These are phyloP conservation scores for Echites panduratus DNA, from an alignment of 257 asterid species.

Conservation along the genomic window DNA sequence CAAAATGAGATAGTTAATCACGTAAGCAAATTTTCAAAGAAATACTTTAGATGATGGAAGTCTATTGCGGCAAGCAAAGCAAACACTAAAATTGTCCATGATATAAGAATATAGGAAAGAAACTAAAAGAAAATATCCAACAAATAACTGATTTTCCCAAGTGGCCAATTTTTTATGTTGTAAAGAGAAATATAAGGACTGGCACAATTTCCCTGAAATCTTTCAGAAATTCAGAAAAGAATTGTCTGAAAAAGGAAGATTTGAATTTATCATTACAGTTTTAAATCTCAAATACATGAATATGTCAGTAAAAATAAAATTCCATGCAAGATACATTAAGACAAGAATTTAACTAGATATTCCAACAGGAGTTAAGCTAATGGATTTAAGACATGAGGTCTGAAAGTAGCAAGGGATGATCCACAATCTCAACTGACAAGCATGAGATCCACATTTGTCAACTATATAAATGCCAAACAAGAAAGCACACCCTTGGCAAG, in stretches of 20 bases:
- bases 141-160: background rate
- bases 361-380: background rate
- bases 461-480: background rate
- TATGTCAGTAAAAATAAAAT: background rate
- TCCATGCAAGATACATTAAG: background rate
- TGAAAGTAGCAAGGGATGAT: background rate
- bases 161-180: background rate
- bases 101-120: conserved; percentile 5
- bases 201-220: background rate
- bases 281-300: too few species aligned
- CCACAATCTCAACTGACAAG: background rate
- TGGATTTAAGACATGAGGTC: background rate
- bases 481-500: background rate
- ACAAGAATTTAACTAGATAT: background rate
- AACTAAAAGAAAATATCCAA: background rate
- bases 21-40: conserved; percentile 16
- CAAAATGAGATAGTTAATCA: conserved; percentile 1
- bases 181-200: background rate
- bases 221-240: background rate
- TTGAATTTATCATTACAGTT: too few species aligned
- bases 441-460: background rate
- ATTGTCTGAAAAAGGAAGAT: background rate
- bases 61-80: background rate
- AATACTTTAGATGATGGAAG: conserved; percentile 1
- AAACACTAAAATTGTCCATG: background rate